These are phyloP conservation scores for Clitoria ternatea DNA, from an alignment of 306 rosid species.

Conservation along the genomic window DNA sequence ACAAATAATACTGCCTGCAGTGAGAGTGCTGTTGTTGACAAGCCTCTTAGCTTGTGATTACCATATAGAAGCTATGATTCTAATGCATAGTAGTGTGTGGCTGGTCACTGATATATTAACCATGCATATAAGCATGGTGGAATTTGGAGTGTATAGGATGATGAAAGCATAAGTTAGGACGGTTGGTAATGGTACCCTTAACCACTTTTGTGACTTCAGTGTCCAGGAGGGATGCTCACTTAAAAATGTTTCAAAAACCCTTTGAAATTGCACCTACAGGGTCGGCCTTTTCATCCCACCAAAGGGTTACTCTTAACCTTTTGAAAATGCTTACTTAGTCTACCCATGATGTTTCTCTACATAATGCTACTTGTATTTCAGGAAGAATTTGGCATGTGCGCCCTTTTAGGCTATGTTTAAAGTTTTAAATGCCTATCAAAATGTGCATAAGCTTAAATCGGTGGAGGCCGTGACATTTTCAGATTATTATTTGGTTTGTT, in stretches of 20 bases:
- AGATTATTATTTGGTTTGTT: background rate
- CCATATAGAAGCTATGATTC: slow-evolving; percentile 23
- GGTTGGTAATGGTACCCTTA: background rate
- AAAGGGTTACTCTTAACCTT: no score
- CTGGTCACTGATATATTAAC: background rate
- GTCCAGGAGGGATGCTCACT: background rate
- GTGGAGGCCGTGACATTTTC: background rate
- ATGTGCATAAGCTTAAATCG: background rate
- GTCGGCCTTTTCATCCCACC: background rate
- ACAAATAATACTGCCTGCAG: slow-evolving; percentile 10
- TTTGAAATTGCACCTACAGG: background rate
- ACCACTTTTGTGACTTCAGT: background rate
- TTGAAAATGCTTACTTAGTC: no score
- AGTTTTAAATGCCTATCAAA: background rate
- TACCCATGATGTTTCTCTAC: background rate
- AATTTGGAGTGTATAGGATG: background rate
- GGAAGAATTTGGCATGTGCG: background rate
- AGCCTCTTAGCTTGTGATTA: slow-evolving; percentile 9
- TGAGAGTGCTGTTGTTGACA: slow-evolving; percentile 22
- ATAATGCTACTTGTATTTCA: background rate
- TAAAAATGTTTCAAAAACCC: background rate
- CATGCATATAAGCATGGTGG: background rate
- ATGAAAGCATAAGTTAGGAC: slow-evolving; percentile 2
- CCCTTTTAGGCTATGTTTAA: no score
- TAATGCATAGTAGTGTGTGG: background rate